phyloP scores from a whole-genome alignment of 441 rosid genomes.

The Mallotus japonicus region DNA sequence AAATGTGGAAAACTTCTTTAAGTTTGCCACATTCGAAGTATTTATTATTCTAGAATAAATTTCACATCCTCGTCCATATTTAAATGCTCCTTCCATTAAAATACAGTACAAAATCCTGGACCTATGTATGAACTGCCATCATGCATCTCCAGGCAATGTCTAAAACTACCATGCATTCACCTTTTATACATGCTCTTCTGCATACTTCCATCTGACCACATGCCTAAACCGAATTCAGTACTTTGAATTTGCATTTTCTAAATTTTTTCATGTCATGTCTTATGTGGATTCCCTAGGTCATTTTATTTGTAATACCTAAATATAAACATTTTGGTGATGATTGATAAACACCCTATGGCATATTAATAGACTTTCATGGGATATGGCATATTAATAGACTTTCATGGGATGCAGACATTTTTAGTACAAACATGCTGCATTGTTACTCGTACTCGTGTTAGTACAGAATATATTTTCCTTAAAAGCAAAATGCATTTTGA shows the following conservation, averaged over 20 bases:
- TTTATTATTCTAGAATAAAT: neutral
- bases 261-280: neutral
- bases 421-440: neutral
- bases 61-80: neutral
- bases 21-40: neutral
- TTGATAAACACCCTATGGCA: neutral
- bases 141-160: neutral
- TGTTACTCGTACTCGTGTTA: neutral
- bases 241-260: neutral
- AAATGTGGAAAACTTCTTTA: neutral
- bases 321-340: neutral
- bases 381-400: neutral
- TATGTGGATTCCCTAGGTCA: neutral
- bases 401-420: neutral
- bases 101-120: neutral
- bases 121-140: neutral
- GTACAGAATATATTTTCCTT: constrained; percentile 15
- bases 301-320: neutral
- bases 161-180: neutral
- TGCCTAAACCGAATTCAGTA: neutral
- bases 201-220: too few species aligned
- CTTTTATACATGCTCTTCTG: neutral
- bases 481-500: constrained; percentile 29
- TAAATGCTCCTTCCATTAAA: neutral
- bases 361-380: neutral